Percentiles rank a stretch among this genome's conserved stretches.
These are phyloP conservation scores for Lepraria neglecta DNA, from an alignment of 495 filamentous ascomycete species.

Conservation along the genomic window DNA sequence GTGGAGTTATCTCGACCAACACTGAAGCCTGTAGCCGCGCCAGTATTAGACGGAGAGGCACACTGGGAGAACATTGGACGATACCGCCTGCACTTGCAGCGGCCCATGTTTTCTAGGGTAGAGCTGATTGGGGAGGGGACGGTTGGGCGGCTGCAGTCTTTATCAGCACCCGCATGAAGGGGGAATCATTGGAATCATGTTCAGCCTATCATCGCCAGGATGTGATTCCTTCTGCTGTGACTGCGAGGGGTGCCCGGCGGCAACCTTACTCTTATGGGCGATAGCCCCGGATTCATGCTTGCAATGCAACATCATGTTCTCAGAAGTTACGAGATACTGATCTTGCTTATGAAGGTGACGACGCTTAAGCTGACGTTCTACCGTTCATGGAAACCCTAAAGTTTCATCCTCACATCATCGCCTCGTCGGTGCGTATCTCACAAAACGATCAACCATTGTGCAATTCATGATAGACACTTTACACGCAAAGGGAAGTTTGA, in stretches of 20 bases:
- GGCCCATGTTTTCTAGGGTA: not conserved
- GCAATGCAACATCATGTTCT: too few species aligned
- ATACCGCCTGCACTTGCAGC: not conserved
- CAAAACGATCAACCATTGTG: not conserved
- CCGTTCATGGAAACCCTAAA: not conserved
- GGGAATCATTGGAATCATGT: not conserved
- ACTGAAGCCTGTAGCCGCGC: slow-evolving; percentile 18
- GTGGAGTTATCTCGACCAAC: slow-evolving; percentile 3
- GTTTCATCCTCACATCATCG: not conserved
- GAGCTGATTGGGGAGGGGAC: slow-evolving; percentile 6
- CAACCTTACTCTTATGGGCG: not conserved
- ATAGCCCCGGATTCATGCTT: not conserved
- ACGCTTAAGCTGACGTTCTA: too few species aligned
- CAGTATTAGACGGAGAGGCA: slow-evolving; percentile 3
- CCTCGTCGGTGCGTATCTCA: not conserved
- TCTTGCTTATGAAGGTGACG: too few species aligned
- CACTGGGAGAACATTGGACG: not conserved
- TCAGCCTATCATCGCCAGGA: not conserved
- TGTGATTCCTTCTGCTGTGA: not conserved
- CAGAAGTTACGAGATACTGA: too few species aligned
- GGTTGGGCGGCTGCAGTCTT: not conserved
- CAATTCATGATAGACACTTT: not conserved
- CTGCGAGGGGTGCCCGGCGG: not conserved
- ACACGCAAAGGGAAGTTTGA: not conserved
- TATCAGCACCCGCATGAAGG: slow-evolving; percentile 11